These are phyloP conservation scores for Prototheca stagnorum DNA, from an alignment of 163 green algal genomes.

Conservation along the genomic window DNA sequence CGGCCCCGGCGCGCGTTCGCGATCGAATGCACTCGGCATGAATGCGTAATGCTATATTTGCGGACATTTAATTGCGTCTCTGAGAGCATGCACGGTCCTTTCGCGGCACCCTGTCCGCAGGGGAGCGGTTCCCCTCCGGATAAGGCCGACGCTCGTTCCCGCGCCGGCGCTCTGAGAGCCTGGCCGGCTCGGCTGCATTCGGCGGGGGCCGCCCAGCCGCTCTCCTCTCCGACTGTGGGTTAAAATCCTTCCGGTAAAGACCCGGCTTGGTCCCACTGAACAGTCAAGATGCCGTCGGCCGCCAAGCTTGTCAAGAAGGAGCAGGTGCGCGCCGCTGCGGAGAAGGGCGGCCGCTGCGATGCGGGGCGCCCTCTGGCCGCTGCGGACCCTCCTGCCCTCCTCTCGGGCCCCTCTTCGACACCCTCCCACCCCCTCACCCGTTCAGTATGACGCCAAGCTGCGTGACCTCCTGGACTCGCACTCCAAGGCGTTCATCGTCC, in stretches of 20 bases:
- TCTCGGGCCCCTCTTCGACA: not conserved
- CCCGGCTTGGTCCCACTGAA: slow-evolving; percentile 55
- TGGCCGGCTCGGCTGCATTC: no score
- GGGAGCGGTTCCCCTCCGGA: no score
- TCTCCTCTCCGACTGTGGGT: no score
- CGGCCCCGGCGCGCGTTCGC: no score
- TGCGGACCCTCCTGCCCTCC: not conserved
- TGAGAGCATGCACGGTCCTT: no score
- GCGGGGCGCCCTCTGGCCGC: not conserved
- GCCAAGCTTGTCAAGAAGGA: slow-evolving; percentile 53
- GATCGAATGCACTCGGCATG: no score
- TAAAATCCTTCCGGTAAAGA: slow-evolving; percentile 67
- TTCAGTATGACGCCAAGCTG: slow-evolving; percentile 76
- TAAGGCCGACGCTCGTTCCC: no score
- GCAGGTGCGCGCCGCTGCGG: slow-evolving; percentile 23
- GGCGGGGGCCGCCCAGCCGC: no score
- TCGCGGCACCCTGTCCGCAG: no score
- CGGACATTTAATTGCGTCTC: no score
- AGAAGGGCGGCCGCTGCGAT: not conserved
- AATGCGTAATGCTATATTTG: no score
- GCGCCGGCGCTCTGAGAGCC: no score
- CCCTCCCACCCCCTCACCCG: not conserved
- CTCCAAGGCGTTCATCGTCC: slow-evolving; percentile 77
- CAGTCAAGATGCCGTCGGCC: slow-evolving; percentile 40
- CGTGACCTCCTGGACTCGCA: slow-evolving; percentile 64